Evolutionary conservation across 352 stramenopile genomes (phyloP), one percentile per base, ranked within the genome.

Genomic region (Phytophthora pini): DNA sequence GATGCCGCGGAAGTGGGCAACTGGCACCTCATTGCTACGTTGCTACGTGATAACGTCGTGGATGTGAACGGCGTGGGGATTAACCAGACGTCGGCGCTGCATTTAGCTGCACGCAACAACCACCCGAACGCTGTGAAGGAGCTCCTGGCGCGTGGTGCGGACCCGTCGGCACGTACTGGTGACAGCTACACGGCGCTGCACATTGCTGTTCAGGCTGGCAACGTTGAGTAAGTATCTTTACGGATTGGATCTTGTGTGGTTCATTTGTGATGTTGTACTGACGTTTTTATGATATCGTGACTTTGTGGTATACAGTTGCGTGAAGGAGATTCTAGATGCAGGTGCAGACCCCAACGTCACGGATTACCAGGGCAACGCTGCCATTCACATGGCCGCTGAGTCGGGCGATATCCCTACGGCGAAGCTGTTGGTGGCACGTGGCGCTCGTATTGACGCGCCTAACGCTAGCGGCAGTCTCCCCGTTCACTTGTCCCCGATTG

Each of bases 41-140:
- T 95, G 22, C 63, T 95, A 41, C 76, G 82, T 12, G 87, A 95
- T 61, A 94, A 94, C 24, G 84, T 95, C 2, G 82, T 95, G 36
- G 87, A 95, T 56, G 85, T 95, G 51, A 95, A 95, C 56, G 87
- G 87, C 29, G 86, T 93, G 4, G 87, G 87, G 8, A 92, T 95
- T 63, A 94, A 95, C 63, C 87, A 95, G 69, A 90, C 82, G 17
- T 93, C 86, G 17, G 87, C 87, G 50, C 63, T 95, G 49, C 87
- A 95, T 56, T 50, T 94, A 32, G 85, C 87, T 0, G 80, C 84
- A 22, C 77, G 82, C 9, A 93, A 92, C 66, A 89, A 92, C 58
- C 85, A 94, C 65, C 45, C 83, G 31, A 88, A 92, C 50, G 81
- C 80, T 7, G 84, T 94, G 1, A 87, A 89, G 52, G 85, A 94